Base-by-base conservation (phyloP, 2,329 filamentous ascomycete genomes). In the Diaporthe longicolla region DNA sequence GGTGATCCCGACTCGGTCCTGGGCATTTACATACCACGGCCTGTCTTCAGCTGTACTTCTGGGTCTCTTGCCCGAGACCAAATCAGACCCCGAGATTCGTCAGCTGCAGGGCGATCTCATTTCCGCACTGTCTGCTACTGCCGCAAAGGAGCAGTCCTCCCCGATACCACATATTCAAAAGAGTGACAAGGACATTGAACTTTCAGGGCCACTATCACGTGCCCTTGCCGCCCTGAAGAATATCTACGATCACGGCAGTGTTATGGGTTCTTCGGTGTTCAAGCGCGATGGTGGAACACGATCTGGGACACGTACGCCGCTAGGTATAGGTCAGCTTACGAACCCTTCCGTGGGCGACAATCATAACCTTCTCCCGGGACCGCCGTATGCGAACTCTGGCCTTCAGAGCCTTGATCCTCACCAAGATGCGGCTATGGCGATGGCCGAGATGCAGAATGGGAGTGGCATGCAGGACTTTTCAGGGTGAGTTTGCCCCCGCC, bases 21-120 rank as follows among this genome's bases (percentile, higher is more conserved):
- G 91, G 91, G 90, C 91, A 0, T 92, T 92, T 75, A 93, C 91
- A 0, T 92, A 92, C 73, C 90, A 93, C 77, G 90, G 91, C 1
- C 85, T 93, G 10, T 92, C 90, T 11, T 93, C 91, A 0, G 91
- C 91, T 1, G 85, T 93, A 4, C 83, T 93, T 4, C 87, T 93
- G 11, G 90, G 90, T 21, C 91, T 93, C 68, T 79, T 92, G 1
- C 89, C 88, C 65, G 90, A 92, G 77, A 91, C 90, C 2, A 91
- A 92, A 80, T 84, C 88, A 3, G 90, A 92, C 74, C 89, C 89
- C 0, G 90, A 92, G 78, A 88, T 92, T 2, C 87, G 90, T 26
- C 88, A 91, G 73, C 83, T 93, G 3, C 91, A 92, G 76, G 90
- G 90, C 2, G 89, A 92, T 76, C 81, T 93, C 37, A 93, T 93